Evolutionary conservation across 495 filamentous ascomycete species (phyloP).

Genomic region (Aspergillus olivimuriae): DNA sequence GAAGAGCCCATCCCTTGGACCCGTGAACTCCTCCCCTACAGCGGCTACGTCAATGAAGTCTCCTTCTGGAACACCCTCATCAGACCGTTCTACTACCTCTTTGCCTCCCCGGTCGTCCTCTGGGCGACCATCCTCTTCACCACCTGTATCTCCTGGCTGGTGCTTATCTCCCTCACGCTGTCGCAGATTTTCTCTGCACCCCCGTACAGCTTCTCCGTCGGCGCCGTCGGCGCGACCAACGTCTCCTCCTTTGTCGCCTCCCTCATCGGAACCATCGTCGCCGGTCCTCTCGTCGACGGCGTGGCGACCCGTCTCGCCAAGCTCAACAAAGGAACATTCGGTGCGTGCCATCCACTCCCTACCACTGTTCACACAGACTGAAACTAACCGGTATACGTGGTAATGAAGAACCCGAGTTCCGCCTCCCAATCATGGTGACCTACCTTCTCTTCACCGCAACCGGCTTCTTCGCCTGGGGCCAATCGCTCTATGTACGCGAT

Average conservation of each 20-base stretch:
- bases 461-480: constrained; percentile 41
- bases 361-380: too few relatives aligned
- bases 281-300: constrained; percentile 38
- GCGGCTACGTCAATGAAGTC: constrained; percentile 27
- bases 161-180: constrained; percentile 35
- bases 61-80: constrained; percentile 36
- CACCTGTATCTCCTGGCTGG: constrained; percentile 42
- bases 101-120: constrained; percentile 34
- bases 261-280: constrained; percentile 27
- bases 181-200: constrained; percentile 43
- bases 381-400: too few relatives aligned
- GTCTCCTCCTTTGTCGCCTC: constrained; percentile 36
- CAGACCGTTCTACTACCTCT: constrained; percentile 36
- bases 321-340: constrained; percentile 23
- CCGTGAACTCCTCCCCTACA: constrained; percentile 29
- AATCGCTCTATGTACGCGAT: constrained; percentile 19
- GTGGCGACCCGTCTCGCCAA: constrained; percentile 25
- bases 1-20: constrained; percentile 14
- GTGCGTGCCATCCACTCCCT: too few relatives aligned
- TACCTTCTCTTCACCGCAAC: constrained; percentile 35
- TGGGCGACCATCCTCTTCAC: constrained; percentile 38
- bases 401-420: constrained; percentile 42
- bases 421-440: constrained; percentile 36
- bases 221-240: constrained; percentile 36
- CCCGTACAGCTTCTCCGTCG: constrained; percentile 40